phyloP scores from a whole-genome alignment of 1,139 yeast genomes.

The Suhomyces terraborum region DNA sequence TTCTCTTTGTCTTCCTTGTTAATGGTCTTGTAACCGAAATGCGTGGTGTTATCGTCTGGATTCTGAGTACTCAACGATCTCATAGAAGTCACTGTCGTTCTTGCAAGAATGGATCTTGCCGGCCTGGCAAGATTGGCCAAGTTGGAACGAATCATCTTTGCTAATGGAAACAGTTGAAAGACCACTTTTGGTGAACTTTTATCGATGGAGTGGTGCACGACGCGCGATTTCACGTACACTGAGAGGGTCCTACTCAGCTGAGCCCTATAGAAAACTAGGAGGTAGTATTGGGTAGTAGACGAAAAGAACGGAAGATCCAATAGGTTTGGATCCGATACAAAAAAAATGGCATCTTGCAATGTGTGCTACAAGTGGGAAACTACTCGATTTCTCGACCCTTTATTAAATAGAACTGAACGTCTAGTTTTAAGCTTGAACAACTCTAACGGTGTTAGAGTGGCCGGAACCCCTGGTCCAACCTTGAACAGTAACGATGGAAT shows the following conservation, averaged over 20 bases:
- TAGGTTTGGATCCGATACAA: no score
- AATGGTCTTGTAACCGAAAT: constrained; percentile 90
- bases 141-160: constrained; percentile 5
- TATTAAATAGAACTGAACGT: constrained; percentile 9
- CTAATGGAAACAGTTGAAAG: neutral
- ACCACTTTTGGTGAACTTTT: constrained; percentile 1
- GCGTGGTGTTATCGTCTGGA: constrained; percentile 57
- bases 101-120: constrained; percentile 1
- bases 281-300: no score
- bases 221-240: neutral
- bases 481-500: constrained; percentile 90
- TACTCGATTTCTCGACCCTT: constrained; percentile 6
- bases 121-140: constrained; percentile 7
- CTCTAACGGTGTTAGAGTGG: constrained; percentile 96
- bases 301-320: no score
- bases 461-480: constrained; percentile 99
- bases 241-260: neutral
- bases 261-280: no score
- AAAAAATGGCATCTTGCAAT: neutral
- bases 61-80: constrained; percentile 9
- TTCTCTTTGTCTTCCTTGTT: constrained; percentile 80
- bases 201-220: constrained; percentile 4
- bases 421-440: constrained; percentile 47
- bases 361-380: neutral
- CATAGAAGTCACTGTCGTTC: neutral